Evolutionary conservation across 1,139 yeast genomes (phyloP).

Genomic region (Suhomyces atakaporum): DNA sequence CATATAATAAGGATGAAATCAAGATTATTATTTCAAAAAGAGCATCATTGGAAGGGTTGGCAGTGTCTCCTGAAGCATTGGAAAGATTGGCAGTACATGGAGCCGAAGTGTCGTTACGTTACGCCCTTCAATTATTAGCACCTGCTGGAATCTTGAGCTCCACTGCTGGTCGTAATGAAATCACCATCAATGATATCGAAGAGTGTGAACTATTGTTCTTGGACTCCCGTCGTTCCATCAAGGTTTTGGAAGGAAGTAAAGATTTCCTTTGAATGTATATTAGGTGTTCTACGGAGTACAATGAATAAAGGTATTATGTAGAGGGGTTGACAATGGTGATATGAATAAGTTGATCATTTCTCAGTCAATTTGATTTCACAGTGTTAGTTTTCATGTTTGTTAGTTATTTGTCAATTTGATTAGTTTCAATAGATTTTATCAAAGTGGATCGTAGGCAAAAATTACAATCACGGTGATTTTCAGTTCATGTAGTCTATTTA

Average conservation of each 20-base stretch:
- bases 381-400: too few species aligned
- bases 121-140: slow-evolving; percentile 85
- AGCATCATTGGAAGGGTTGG: slow-evolving; percentile 71
- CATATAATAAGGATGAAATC: slow-evolving; percentile 83
- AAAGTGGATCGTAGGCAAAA: too few species aligned
- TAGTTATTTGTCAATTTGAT: too few species aligned
- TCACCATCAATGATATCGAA: slow-evolving; percentile 70
- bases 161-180: slow-evolving; percentile 71
- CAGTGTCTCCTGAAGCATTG: slow-evolving; percentile 66
- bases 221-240: slow-evolving; percentile 85
- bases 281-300: too few species aligned
- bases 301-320: too few species aligned
- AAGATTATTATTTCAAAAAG: slow-evolving; percentile 80
- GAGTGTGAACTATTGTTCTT: slow-evolving; percentile 85
- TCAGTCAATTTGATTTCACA: too few species aligned
- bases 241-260: slow-evolving; percentile 60
- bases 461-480: too few species aligned
- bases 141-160: slow-evolving; percentile 87
- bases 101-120: slow-evolving; percentile 75
- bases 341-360: too few species aligned
- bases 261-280: slow-evolving; percentile 51
- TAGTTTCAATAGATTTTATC: too few species aligned
- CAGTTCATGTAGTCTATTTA: too few species aligned
- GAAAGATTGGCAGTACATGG: slow-evolving; percentile 74
- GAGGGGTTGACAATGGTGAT: too few species aligned